phyloP scores from a whole-genome alignment of 164 flowering plant genomes.

The Paratinospora sagittata region DNA sequence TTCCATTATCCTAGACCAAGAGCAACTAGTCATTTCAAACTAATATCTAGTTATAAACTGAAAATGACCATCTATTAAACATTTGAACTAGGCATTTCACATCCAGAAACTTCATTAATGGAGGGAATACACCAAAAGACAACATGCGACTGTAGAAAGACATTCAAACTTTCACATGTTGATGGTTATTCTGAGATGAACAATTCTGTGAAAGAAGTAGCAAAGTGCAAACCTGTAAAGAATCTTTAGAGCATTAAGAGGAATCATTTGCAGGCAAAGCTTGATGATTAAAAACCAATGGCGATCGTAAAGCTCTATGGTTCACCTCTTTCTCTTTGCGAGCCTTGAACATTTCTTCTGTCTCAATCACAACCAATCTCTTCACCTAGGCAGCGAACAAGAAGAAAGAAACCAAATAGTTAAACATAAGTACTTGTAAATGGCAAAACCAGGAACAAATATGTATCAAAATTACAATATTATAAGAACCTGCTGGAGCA shows the following conservation, averaged over 20 bases:
- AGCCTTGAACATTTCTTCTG: slow-evolving; percentile 87
- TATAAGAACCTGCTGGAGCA: slow-evolving; percentile 76
- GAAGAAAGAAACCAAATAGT: background rate
- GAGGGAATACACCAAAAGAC: too few relatives aligned
- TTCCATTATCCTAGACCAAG: too few relatives aligned
- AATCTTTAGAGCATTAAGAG: slow-evolving; percentile 16
- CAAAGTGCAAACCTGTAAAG: slow-evolving; percentile 15
- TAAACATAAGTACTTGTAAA: background rate
- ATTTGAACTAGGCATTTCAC: too few relatives aligned
- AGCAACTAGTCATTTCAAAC: too few relatives aligned
- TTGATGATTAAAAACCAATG: slow-evolving; percentile 58
- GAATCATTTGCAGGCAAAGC: slow-evolving; percentile 33
- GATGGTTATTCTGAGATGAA: background rate
- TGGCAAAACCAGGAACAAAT: background rate
- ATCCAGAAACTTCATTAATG: too few relatives aligned
- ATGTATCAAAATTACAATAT: background rate
- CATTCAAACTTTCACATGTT: background rate
- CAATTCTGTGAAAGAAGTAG: background rate
- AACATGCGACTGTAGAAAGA: too few relatives aligned
- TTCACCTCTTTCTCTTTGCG: slow-evolving; percentile 52
- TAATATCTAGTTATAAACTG: too few relatives aligned
- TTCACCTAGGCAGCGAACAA: slow-evolving; percentile 48
- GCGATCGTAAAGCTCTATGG: slow-evolving; percentile 73
- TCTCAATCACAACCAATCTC: slow-evolving; percentile 81
- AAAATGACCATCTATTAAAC: too few relatives aligned